Base-by-base conservation (phyloP, 345 rosid genomes). In the Bruguiera gymnorhiza region DNA sequence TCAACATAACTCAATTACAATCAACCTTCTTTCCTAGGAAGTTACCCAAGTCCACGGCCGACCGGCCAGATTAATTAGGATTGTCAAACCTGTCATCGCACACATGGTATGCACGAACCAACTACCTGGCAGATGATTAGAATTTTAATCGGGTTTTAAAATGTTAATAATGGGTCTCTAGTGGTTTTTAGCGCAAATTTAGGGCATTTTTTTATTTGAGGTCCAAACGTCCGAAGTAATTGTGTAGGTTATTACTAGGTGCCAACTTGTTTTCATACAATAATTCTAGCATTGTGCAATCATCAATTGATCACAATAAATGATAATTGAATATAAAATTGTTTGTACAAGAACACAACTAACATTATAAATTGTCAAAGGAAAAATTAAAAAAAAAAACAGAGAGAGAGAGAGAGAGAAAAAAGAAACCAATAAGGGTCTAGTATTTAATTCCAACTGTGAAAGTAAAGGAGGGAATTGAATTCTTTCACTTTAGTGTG, bases 101-200 rank as follows among this genome's bases (percentile, higher is more conserved):
- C 31, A 57, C n/a, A 67, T 26, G 50, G 64, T 76, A 50, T 66
- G 68, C 79, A 69, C 59, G 70, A 43, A 13, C 50, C 62, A 75
- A 34, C 16, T 32, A 31, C 20, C 30, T 60, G 3, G 15, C 31
- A 52, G 60, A 65, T 75, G 32, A 63, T 69, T 64, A n/a, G 48
- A 53, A 48, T 75, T 62, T 9, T 51, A 65, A 60, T 61, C 64
- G 56, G 55, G 63, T 32, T 26, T 34, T 50, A 23, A 23, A 23
- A 23, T 23, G 23, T 23, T 23, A 8, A 30, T 24, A 13, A 30
- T 57, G 50, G 51, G 20, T 8, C 54, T 70, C 8, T 30, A 46
- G 66, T 32, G 58, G 31, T 46, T 39, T 60, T 31, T 27, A n/a
- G 60, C 31, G 50, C 36, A 69, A 60, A 36, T 54, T 63, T 6